Conservation (phyloP, 1,284 basidiomycete species). For the Fistulinella cinereoalba region DNA sequence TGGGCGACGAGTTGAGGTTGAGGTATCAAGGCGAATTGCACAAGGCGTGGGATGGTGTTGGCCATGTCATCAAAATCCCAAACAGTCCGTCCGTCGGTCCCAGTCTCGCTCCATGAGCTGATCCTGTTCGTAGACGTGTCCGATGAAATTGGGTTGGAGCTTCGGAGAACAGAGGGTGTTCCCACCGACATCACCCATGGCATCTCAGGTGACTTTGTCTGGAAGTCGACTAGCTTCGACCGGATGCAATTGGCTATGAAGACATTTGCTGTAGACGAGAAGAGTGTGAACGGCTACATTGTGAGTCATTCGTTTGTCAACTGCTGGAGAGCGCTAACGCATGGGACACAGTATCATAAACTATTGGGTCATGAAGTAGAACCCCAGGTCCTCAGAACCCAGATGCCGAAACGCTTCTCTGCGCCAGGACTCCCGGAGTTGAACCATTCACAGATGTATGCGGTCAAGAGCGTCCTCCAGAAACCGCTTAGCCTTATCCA, state of each 20-base stretch:
- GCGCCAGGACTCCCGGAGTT: conserved; percentile 97
- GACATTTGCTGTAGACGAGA: conserved; percentile 98
- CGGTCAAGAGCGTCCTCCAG: conserved; percentile 97
- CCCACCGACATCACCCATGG: conserved; percentile 93
- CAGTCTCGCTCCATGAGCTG: conserved; percentile 12
- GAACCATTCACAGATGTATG: conserved; percentile 99
- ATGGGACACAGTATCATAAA: conserved; percentile 83
- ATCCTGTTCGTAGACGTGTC: conserved; percentile 71
- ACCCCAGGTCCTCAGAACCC: conserved; percentile 83
- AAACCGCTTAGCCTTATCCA: conserved; percentile 98
- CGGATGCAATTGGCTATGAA: conserved; percentile 99
- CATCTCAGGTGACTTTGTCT: conserved; percentile 97
- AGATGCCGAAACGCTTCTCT: conserved; percentile 97
- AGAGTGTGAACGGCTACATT: conserved; percentile 98
- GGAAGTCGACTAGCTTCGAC: conserved; percentile 99
- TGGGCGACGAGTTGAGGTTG: conserved; percentile 93
- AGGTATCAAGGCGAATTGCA: conserved; percentile 88
- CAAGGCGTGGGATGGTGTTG: conserved; percentile 94
- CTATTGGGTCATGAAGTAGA: conserved; percentile 95
- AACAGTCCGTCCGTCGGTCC: conserved; percentile 71
- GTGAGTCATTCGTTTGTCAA: conserved; percentile 48
- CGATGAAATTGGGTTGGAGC: conserved; percentile 95
- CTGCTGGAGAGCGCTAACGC: conserved; percentile 8
- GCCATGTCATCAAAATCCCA: conserved; percentile 99
- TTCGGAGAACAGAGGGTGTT: conserved; percentile 89